Evolutionary conservation across 495 filamentous ascomycete genomes (phyloP).

Genomic region (Penicillium parvum): DNA sequence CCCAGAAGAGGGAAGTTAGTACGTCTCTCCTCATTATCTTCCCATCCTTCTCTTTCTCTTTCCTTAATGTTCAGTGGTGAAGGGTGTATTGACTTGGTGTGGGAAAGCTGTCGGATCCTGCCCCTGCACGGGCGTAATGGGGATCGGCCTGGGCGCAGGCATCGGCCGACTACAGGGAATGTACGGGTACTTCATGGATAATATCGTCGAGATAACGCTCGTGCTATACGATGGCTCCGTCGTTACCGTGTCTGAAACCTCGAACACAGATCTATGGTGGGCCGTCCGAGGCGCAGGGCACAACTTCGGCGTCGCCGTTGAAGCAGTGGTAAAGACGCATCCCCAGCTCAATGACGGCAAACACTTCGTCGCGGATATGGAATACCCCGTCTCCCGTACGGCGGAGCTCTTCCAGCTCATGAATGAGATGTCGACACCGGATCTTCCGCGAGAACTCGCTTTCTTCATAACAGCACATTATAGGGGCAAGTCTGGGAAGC

Average conservation of each 20-base stretch:
- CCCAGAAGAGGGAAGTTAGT: neutral
- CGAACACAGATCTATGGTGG: constrained; percentile 35
- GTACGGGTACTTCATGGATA: neutral
- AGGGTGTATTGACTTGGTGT: too few species aligned
- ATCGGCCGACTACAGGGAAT: neutral
- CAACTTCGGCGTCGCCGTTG: constrained; percentile 27
- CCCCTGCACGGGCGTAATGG: neutral
- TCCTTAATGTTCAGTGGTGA: too few species aligned
- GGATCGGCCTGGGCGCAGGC: neutral
- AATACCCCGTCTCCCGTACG: neutral
- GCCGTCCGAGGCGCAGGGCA: constrained; percentile 31
- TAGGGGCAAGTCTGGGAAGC: neutral
- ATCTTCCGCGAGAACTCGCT: neutral
- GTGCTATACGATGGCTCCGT: neutral
- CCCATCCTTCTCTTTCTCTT: too few species aligned
- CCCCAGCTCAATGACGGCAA: neutral
- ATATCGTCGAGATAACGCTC: neutral
- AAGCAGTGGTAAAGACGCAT: neutral
- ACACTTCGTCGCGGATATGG: neutral
- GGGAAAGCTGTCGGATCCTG: neutral
- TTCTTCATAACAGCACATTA: neutral
- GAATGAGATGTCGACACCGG: neutral
- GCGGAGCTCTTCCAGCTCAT: neutral
- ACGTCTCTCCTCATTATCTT: neutral
- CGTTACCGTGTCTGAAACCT: constrained; percentile 14